A percentile compares a stretch with the other conserved stretches of the same genome.
Conservation (phyloP, 192 early-diverging fungal genomes). For the Coemansia sp. region DNA sequence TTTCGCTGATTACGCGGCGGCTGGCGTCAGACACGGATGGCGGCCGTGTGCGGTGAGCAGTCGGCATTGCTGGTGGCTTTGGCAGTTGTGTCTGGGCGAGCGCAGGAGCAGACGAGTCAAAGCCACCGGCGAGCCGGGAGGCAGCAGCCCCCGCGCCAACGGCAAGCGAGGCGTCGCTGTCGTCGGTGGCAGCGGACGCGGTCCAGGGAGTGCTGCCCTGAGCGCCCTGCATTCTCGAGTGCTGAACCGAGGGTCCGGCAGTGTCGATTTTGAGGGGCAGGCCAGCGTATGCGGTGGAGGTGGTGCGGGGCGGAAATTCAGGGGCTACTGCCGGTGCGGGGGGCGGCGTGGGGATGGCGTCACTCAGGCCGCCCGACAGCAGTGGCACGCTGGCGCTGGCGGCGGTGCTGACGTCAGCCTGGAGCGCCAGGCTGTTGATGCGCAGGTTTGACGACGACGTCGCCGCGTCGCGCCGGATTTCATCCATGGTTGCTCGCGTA, state of each 20-base stretch:
- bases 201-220: constrained; percentile 1
- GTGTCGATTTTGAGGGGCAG: constrained; percentile 34
- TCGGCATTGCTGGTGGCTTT: constrained; percentile 5
- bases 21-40: constrained; percentile 13
- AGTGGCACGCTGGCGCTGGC: constrained; percentile 15
- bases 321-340: not conserved
- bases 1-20: constrained; percentile 50
- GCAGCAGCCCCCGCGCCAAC: not conserved
- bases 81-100: not conserved
- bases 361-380: constrained; percentile 5
- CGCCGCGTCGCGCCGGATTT: constrained; percentile 50
- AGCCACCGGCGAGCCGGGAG: constrained; percentile 10
- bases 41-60: not conserved
- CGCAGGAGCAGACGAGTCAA: constrained; percentile 15
- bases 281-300: constrained; percentile 18
- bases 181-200: constrained; percentile 13
- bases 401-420: constrained; percentile 5
- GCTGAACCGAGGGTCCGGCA: constrained; percentile 3
- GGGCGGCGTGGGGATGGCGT: constrained; percentile 8
- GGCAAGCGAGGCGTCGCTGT: constrained; percentile 25
- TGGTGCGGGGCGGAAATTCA: constrained; percentile 47
- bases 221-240: constrained; percentile 5
- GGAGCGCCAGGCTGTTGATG: constrained; percentile 33
- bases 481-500: constrained; percentile 52
- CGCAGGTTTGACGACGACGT: constrained; percentile 35